Evolutionary conservation across 108 stramenopile species (phyloP).

Genomic region (Nannochloropsis gaditana): DNA sequence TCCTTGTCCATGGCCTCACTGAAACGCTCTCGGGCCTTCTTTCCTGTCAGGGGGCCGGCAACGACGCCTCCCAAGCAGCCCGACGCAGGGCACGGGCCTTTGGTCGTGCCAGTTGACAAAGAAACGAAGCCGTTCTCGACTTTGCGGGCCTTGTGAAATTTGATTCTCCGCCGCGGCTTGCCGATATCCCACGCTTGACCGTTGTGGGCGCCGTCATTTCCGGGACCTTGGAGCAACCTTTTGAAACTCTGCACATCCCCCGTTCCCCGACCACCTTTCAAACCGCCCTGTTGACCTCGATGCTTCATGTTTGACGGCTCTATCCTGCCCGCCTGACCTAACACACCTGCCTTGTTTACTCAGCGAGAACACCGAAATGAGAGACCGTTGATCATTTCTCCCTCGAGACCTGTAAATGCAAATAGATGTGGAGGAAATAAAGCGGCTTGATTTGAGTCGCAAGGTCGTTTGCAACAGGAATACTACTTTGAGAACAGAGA

Average conservation of each 20-base stretch:
- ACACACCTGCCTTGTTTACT: too few species aligned
- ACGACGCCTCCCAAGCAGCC: background rate
- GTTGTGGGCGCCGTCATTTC: background rate
- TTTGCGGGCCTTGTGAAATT: constrained; percentile 30
- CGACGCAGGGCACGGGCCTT: background rate
- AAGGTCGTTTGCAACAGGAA: too few species aligned
- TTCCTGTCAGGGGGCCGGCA: background rate
- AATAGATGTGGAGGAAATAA: too few species aligned
- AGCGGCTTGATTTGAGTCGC: too few species aligned
- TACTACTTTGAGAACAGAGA: too few species aligned
- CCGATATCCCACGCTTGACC: background rate
- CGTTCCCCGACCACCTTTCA: background rate
- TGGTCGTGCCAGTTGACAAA: background rate
- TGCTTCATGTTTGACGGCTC: background rate
- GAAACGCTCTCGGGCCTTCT: too few species aligned
- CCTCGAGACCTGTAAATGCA: too few species aligned
- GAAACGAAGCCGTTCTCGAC: constrained; percentile 5
- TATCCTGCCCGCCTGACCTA: background rate
- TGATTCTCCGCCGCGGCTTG: constrained; percentile 11
- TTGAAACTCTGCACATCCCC: background rate
- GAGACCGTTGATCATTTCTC: too few species aligned
- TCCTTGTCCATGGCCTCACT: background rate
- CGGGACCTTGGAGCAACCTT: background rate
- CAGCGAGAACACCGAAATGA: too few species aligned
- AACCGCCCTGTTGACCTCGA: background rate